Evolutionary conservation across 306 rosid species (phyloP), one percentile per base, ranked within the genome.

Genomic region (Rosa persica): DNA sequence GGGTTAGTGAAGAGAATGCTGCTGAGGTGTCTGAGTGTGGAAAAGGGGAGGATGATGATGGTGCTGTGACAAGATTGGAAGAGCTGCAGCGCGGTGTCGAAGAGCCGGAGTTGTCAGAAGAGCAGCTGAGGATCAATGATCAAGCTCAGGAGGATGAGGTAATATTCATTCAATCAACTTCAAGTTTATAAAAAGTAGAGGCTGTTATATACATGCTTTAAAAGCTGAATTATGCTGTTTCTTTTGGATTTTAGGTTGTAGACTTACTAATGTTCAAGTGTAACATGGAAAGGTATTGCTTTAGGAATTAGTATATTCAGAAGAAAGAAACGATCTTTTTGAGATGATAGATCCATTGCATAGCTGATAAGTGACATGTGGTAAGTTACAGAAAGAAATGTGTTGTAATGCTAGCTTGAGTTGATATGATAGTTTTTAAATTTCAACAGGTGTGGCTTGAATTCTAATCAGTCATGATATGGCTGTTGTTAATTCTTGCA

Each of bases 81-180:
- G 81, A 83, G 83, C 72, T 90, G 66, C 73, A 75, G 57, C 34
- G 61, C 48, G 65, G 69, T 20, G 60, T 70, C 17, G 72, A 85
- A 79, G 88, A 87, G 83, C 88, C 86, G 40, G 83, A 84, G 54
- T 86, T 90, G 88, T 80, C 89, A 6, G 90, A 84, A 23, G 90
- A 94, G 76, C 90, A 85, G 82, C 82, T 85, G 76, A 80, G 78
- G 76, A 85, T 74, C 79, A 92, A 92, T 80, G 92, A 89, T 75
- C 96, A 84, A 80, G 86, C 85, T 74, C 97, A 94, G 89, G 88
- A 80, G 83, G 93, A 94, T 76, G 98, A 94, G 98, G 98, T 94
- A 79, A 22, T 20, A 0, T 34, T 43, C 19, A 62, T 13, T 62
- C 3, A 5, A 61, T 62, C n/a, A 30, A 4, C 60, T 39, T 54